Conservation (phyloP, 805 yeast genomes). For the Candida saitoana region DNA sequence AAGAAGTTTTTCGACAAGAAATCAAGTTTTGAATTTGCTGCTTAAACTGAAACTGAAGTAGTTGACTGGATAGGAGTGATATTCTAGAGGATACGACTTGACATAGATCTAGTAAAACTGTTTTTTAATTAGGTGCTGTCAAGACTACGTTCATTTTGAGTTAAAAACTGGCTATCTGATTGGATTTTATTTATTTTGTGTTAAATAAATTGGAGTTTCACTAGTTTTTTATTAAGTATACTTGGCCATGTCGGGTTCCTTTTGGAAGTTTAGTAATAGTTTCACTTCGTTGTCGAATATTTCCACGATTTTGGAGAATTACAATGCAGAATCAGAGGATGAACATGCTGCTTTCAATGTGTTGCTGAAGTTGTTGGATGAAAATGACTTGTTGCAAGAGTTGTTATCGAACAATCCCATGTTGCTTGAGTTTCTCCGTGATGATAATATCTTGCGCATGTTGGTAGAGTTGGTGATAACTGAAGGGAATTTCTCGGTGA, state of each 20-base stretch:
- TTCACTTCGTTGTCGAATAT: constrained; percentile 41
- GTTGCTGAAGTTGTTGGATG: constrained; percentile 36
- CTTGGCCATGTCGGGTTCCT: constrained; percentile 39
- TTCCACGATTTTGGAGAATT: constrained; percentile 35
- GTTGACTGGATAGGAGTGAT: too few relatives aligned
- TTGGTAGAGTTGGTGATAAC: constrained; percentile 37
- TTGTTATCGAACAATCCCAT: constrained; percentile 39
- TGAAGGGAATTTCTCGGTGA: constrained; percentile 22
- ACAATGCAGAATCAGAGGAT: constrained; percentile 18
- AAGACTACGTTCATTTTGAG: background rate
- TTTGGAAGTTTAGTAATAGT: constrained; percentile 46
- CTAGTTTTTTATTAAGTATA: constrained; percentile 1
- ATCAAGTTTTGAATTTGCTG: too few relatives aligned
- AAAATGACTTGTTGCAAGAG: constrained; percentile 41
- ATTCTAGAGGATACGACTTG: too few relatives aligned
- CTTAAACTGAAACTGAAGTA: background rate
- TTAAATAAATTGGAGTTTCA: too few relatives aligned
- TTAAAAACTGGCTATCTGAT: background rate
- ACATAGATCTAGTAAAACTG: background rate
- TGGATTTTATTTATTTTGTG: background rate
- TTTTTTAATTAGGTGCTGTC: background rate
- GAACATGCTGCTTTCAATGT: constrained; percentile 20
- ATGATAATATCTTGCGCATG: constrained; percentile 30
- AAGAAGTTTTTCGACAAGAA: constrained; percentile 4
- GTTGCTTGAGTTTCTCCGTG: constrained; percentile 39